phyloP scores from a whole-genome alignment of 108 stramenopile genomes.

The Cyclostephanos invisitatus region DNA sequence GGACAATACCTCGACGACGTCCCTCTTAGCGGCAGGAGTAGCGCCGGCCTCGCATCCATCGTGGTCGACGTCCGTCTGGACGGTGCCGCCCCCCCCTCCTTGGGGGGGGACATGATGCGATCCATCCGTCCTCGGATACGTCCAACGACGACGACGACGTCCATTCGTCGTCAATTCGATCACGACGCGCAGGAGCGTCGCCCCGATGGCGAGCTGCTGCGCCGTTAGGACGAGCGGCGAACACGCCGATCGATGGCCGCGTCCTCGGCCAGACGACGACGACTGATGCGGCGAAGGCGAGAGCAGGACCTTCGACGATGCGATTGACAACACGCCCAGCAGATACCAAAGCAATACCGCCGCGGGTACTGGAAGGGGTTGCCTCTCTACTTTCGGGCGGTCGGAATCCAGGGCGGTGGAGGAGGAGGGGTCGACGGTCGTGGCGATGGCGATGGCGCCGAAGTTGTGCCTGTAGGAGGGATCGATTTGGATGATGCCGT shows the following conservation, averaged over 20 bases:
- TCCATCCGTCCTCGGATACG: no score
- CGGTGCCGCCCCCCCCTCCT: no score
- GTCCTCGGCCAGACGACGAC: not conserved
- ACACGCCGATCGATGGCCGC: conserved; percentile 14
- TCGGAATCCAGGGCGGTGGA: no score
- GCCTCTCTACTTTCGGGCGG: no score
- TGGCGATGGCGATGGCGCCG: not conserved
- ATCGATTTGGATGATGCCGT: no score
- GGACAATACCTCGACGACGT: not conserved
- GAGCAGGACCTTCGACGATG: conserved; percentile 70
- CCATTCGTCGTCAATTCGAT: not conserved
- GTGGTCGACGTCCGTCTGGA: not conserved
- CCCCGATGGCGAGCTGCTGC: conserved; percentile 56
- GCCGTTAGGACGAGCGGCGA: conserved; percentile 62
- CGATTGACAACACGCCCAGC: conserved; percentile 77
- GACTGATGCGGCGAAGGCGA: conserved; percentile 5
- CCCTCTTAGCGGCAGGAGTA: not conserved
- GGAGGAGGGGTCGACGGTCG: not conserved
- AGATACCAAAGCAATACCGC: conserved; percentile 78
- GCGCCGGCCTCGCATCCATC: not conserved
- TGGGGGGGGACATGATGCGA: no score
- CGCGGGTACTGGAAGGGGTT: conserved; percentile 25
- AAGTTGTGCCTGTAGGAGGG: not conserved
- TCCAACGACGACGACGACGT: not conserved
- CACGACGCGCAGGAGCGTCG: conserved; percentile 39